Evolutionary conservation across 306 rosid species (phyloP).

Genomic region (Mimosa bimucronata): DNA sequence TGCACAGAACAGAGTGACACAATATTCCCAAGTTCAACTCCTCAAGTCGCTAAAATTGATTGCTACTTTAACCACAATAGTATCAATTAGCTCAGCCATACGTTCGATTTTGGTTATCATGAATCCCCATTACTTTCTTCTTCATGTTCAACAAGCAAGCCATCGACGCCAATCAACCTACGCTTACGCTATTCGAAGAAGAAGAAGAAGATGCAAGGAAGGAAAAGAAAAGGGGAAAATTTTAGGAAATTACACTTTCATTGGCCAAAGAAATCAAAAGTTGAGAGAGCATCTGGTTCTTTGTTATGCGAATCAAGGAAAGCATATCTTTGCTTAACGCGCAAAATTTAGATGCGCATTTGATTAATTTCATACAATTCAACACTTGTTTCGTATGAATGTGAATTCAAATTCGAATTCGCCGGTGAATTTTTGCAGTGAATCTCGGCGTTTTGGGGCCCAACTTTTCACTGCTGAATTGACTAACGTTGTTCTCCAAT

Average conservation of each 20-base stretch:
- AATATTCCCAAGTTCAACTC: no score
- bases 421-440: not conserved
- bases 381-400: not conserved
- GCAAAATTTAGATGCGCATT: not conserved
- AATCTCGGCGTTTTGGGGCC: not conserved
- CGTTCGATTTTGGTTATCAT: not conserved
- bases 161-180: not conserved
- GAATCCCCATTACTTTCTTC: not conserved
- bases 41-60: not conserved
- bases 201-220: not conserved
- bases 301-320: slow-evolving; percentile 9
- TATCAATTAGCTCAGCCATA: not conserved
- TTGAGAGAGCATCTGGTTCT: slow-evolving; percentile 14
- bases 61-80: not conserved
- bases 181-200: not conserved
- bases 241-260: not conserved
- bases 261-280: slow-evolving; percentile 9
- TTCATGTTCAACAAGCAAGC: not conserved
- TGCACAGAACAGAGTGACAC: no score
- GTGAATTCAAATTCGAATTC: not conserved
- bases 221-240: not conserved
- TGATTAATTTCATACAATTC: not conserved
- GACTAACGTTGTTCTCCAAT: not conserved
- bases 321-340: slow-evolving; percentile 9
- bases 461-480: not conserved